Base-by-base conservation (phyloP, 108 stramenopile species). In the Fragilariopsis cylindrus region DNA sequence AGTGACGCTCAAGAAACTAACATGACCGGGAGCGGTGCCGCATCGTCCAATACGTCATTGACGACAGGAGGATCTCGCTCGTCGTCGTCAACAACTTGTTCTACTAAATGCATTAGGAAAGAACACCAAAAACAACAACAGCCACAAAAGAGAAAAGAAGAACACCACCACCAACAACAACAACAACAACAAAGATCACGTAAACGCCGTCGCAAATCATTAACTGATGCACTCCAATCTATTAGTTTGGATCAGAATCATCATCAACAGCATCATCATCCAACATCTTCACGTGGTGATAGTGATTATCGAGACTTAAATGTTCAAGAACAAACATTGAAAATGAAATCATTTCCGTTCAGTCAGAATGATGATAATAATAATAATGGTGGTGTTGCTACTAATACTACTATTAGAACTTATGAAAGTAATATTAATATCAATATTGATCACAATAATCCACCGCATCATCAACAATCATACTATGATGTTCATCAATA, bases 281-380 rank as follows among this genome's bases (percentile, higher is more conserved):
- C 30, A 30, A 30, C 30, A 30, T 30, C 30, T 30, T 30, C 30
- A 30, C 30, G 30, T 30, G 30, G 21, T 30, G 1, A 2, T 30
- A 2, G 2, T 30, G 30, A 30, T 30, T 30, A 30, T 30, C 30
- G 30, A 30, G 62, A 63, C 2, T 13, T 19, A n/a, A 52, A 60
- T 42, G 75, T 62, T 53, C 75, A 66, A 6, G 40, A 76, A 30
- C 75, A 76, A 47, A 76, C 69, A 16, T 47, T 69, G 45, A 45
- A 47, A n/a, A 71, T 56, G 65, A 40, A 65, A 21, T 44, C 57
- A 3, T 56, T 19, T 16, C 45, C 48, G 56, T 43, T 45, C 43
- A 57, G 60, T 30, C 30, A 30, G 30, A 30, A 30, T 30, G 30
- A 30, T 30, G 0, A 30, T 30, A 30, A 30, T 30, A 30, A 30